Base-by-base conservation (phyloP, 2,329 filamentous ascomycete species). In the Alternaria ventricosa region DNA sequence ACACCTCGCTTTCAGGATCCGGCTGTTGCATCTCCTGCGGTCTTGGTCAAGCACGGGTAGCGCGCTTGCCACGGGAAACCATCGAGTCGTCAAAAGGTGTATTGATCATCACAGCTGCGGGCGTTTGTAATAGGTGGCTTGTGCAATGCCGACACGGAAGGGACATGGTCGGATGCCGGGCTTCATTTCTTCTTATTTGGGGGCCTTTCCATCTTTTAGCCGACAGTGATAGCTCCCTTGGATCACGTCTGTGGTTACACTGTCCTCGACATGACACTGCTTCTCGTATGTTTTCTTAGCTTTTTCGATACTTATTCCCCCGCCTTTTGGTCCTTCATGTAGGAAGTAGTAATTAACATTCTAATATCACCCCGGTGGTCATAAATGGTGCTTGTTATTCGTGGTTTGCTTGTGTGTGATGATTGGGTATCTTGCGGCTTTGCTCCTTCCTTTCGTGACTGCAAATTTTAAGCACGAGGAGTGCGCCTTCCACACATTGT, bases 301-400 rank as follows among this genome's bases (percentile, higher is more conserved):
- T 71, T 72, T 60, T 80, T 80, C 77, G 73, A 78, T 77, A 78
- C 72, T 75, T 80, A 79, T 79, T 79, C 76, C 78, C 78, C 78
- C 65, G 60, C 64, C 75, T 73, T 75, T 75, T 77, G 74, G 75
- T 72, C 70, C 73, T 78, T 73, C 73, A 75, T 74, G 69, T 78
- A 79, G 74, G 77, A 78, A 73, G 72, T 79, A 79, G 78, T 79
- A 80, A 80, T 80, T 79, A 70, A 73, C 75, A 65, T 79, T 73
- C 71, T 79, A 78, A 78, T 79, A 76, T 69, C 71, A 76, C 70
- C 66, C 73, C 57, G 67, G 72, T 72, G 71, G 69, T 74, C 59
- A 65, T 62, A 20, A 22, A 9, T 13, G 7, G 3, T 49, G 28
- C 13, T 18, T 18, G 23, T 22, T 1, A 11, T 18, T 41, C 0